Conservation (phyloP, 345 rosid genomes). For the Brassica incana region DNA sequence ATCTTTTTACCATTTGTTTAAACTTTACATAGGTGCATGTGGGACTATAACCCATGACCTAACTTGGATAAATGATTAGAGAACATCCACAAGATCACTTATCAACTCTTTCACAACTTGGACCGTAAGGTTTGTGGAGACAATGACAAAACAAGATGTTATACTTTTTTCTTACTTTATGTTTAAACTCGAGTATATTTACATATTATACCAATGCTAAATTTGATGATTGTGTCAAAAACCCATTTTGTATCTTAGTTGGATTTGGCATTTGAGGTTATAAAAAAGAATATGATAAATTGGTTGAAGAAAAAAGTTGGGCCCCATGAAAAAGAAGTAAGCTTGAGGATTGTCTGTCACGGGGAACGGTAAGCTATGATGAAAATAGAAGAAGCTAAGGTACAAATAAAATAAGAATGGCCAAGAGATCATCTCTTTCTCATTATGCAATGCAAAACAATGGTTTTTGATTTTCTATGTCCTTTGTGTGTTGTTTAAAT, state of each 20-base stretch:
- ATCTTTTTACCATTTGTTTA: not conserved
- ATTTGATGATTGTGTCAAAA: conserved; percentile 8
- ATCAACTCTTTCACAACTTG: not conserved
- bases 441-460: not conserved
- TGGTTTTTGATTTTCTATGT: not conserved
- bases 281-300: not conserved
- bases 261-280: conserved; percentile 1
- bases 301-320: conserved; percentile 9
- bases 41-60: not conserved
- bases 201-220: not conserved
- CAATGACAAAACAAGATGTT: not conserved
- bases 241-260: not conserved
- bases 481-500: not conserved
- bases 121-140: not conserved
- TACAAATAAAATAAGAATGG: conserved; percentile 1
- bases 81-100: not conserved
- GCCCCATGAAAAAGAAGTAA: conserved; percentile 20
- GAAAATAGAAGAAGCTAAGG: not conserved
- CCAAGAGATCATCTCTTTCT: not conserved
- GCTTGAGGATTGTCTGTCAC: conserved; percentile 34
- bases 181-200: not conserved
- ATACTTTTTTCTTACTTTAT: not conserved
- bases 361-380: conserved; percentile 13
- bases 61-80: conserved; percentile 3
- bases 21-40: conserved; percentile 6